Percentiles rank a stretch among this genome's conserved stretches.
Conservation (phyloP, 441 rosid species). For the Populus hybrid region DNA sequence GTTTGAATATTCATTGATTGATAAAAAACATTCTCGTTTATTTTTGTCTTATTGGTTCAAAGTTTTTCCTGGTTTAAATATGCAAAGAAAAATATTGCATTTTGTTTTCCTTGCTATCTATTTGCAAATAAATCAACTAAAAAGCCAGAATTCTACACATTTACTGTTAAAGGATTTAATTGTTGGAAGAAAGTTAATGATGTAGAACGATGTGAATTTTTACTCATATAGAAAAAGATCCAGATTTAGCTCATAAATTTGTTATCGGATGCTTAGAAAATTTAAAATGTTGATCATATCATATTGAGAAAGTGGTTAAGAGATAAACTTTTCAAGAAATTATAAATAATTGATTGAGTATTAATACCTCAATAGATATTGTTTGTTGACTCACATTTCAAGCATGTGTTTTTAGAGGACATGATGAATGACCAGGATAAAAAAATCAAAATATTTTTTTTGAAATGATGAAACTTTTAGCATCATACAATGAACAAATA, state of each 20-base stretch:
- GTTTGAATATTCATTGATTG: too few relatives aligned
- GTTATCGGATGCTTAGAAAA: neutral
- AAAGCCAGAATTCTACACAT: neutral
- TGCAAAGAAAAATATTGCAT: too few relatives aligned
- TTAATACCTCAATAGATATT: neutral
- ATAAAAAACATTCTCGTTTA: too few relatives aligned
- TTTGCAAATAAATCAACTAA: neutral
- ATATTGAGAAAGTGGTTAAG: neutral
- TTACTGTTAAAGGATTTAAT: neutral
- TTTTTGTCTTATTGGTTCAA: too few relatives aligned
- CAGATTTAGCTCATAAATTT: neutral
- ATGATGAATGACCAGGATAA: too few relatives aligned
- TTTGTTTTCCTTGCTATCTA: neutral
- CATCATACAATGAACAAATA: too few relatives aligned
- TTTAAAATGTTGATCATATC: neutral
- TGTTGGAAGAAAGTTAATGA: too few relatives aligned
- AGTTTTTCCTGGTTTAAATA: too few relatives aligned
- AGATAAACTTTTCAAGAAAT: neutral
- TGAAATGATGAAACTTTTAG: too few relatives aligned
- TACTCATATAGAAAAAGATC: neutral
- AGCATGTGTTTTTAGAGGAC: too few relatives aligned
- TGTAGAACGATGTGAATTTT: neutral
- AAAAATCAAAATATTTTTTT: too few relatives aligned
- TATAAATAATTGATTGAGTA: neutral
- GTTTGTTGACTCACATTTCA: too few relatives aligned